These are phyloP conservation scores for Phyllosticta citrichinensis DNA, from an alignment of 2,329 filamentous ascomycete genomes.

Conservation along the genomic window DNA sequence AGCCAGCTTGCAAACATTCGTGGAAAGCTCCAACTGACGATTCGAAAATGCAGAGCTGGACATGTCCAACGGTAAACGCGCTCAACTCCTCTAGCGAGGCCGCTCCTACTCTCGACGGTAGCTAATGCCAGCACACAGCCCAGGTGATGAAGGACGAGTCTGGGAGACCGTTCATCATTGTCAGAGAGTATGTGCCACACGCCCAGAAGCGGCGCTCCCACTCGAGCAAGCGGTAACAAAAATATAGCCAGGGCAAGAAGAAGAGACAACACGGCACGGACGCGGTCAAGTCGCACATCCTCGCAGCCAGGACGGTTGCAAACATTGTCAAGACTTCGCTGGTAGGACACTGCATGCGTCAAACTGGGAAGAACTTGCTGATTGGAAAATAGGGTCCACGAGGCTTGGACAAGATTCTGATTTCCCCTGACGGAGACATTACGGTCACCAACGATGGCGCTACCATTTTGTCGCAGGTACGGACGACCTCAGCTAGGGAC, in stretches of 20 bases:
- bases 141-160: constrained; percentile 93
- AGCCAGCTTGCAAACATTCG: neutral
- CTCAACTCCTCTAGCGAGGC: neutral
- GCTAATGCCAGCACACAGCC: constrained; percentile 33
- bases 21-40: constrained; percentile 15
- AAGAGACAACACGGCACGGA: constrained; percentile 94
- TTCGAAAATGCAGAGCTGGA: constrained; percentile 55
- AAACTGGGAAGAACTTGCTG: constrained; percentile 2
- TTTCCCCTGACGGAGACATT: constrained; percentile 96
- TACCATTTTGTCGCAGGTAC: constrained; percentile 74
- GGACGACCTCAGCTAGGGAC: constrained; percentile 12
- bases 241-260: constrained; percentile 81
- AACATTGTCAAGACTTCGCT: constrained; percentile 97
- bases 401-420: constrained; percentile 97
- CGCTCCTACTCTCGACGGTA: neutral
- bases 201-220: neutral
- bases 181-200: constrained; percentile 68
- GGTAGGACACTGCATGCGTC: constrained; percentile 29
- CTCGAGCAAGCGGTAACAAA: constrained; percentile 20
- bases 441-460: constrained; percentile 98
- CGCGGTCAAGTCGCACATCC: constrained; percentile 95
- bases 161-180: constrained; percentile 93
- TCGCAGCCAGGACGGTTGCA: constrained; percentile 89
- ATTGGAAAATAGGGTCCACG: constrained; percentile 57
- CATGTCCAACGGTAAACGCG: constrained; percentile 64